Evolutionary conservation across 2,329 filamentous ascomycete genomes (phyloP), one percentile per base, ranked within the genome.

Genomic region (Hymenoscyphus scutula): DNA sequence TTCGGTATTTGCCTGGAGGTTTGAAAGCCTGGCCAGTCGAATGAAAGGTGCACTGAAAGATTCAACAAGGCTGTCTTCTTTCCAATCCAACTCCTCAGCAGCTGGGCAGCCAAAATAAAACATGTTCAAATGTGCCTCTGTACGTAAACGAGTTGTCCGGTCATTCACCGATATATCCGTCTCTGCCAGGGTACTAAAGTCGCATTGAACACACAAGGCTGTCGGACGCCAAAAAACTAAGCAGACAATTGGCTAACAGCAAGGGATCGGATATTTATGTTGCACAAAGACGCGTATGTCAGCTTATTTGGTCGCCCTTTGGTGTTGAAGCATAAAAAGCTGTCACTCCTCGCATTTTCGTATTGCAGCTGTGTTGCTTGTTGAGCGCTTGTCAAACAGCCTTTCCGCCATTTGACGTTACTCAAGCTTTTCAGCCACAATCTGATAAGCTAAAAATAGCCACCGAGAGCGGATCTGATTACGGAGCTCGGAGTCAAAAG

Each of bases 1-100:
- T 13, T 53, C 48, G 13, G 53, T 15, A 3, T 27, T 17, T 4
- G 30, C 6, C 15, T 53, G 45, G 3, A 13, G 27, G 4, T 37
- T 51, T 30, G 59, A 41, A 15, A 72, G 63, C 10, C 72, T 72
- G 6, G 79, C 71, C 62, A 82, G 77, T n/a, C 71, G 64, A 54
- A 74, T 69, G 54, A 83, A 74, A 2, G 78, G 72, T 1, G 74
- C 74, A 11, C 75, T 69, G 67, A 84, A 83, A 13, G 73, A 71
- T 7, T 79, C 70, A 19, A 86, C 75, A 45, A 91, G 78, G n/a
- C 73, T 69, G 1, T 75, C 68, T 13, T 81, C 73, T 54, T 80
- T 73, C 83, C 87, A 90, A 48, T 80, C 74, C 25, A 91, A 77
- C 23, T 51, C 45, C 19, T 51, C 8, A 51, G 19, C n/a, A 4